phyloP scores from a whole-genome alignment of 2,329 filamentous ascomycete genomes.

The Fonsecaea pedrosoi region DNA sequence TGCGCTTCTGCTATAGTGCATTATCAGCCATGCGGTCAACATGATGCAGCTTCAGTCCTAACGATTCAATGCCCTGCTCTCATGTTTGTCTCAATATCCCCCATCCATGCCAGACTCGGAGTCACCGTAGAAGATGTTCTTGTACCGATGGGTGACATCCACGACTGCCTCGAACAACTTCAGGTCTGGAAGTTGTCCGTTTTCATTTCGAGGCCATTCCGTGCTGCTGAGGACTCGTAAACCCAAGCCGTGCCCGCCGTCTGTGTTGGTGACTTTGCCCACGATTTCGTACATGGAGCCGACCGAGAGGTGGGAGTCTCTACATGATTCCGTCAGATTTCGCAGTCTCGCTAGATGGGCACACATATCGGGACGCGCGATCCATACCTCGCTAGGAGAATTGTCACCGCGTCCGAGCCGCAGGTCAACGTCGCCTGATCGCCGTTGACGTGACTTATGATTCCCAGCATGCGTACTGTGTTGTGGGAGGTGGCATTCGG shows the following conservation, averaged over 20 bases:
- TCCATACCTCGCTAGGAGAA: constrained; percentile 68
- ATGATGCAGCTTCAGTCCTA: background rate
- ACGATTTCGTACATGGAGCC: constrained; percentile 55
- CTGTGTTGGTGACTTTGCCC: constrained; percentile 53
- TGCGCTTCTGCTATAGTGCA: background rate
- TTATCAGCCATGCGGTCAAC: background rate
- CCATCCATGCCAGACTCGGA: constrained; percentile 30
- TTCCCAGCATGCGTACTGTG: constrained; percentile 84
- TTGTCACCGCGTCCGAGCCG: constrained; percentile 71
- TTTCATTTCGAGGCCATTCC: constrained; percentile 47
- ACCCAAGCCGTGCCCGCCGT: constrained; percentile 51
- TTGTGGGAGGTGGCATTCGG: constrained; percentile 59
- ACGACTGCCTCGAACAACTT: constrained; percentile 78
- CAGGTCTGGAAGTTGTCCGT: constrained; percentile 66
- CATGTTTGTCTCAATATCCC: constrained; percentile 29
- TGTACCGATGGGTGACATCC: constrained; percentile 81
- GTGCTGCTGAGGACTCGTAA: constrained; percentile 50
- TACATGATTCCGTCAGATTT: constrained; percentile 20
- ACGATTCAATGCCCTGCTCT: background rate
- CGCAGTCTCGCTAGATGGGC: background rate
- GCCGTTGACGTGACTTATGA: constrained; percentile 80
- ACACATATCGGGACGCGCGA: background rate
- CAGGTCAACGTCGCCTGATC: constrained; percentile 82
- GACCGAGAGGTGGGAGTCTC: constrained; percentile 52
- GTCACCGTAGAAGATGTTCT: constrained; percentile 76